Evolutionary conservation across 768 basidiomycete species (phyloP).

Genomic region (Termitomyces heimii): DNA sequence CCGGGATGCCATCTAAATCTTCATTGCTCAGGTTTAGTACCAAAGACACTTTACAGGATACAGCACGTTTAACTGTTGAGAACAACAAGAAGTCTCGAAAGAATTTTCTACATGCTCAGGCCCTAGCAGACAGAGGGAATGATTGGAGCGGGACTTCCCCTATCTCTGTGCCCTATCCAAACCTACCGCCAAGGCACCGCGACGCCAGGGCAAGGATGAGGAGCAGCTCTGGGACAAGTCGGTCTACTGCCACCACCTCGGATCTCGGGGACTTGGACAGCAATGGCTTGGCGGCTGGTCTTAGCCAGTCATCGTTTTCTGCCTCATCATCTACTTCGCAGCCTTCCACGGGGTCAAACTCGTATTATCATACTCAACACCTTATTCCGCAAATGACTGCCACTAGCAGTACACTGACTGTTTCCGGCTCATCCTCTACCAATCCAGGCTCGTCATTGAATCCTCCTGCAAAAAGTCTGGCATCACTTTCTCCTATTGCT

Average conservation of each 20-base stretch:
- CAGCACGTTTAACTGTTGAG: slow-evolving; percentile 74
- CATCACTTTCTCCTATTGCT: slow-evolving; percentile 70
- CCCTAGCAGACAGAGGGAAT: slow-evolving; percentile 55
- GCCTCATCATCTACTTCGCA: slow-evolving; percentile 61
- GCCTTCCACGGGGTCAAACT: slow-evolving; percentile 41
- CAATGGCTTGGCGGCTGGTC: slow-evolving; percentile 30
- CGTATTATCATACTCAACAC: slow-evolving; percentile 29
- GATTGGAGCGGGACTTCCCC: slow-evolving; percentile 48
- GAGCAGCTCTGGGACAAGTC: slow-evolving; percentile 77
- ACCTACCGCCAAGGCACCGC: slow-evolving; percentile 38
- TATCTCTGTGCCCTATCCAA: slow-evolving; percentile 32
- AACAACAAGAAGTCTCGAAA: slow-evolving; percentile 72
- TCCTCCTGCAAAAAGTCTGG: slow-evolving; percentile 28
- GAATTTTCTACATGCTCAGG: slow-evolving; percentile 55
- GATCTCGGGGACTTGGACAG: slow-evolving; percentile 64
- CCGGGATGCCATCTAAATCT: background rate
- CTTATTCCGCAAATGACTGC: slow-evolving; percentile 24
- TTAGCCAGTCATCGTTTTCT: slow-evolving; percentile 49
- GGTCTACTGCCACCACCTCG: slow-evolving; percentile 62
- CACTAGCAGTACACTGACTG: slow-evolving; percentile 23
- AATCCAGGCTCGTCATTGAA: slow-evolving; percentile 28
- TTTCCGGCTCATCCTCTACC: slow-evolving; percentile 26
- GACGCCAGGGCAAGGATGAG: slow-evolving; percentile 53
- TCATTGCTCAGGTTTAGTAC: slow-evolving; percentile 53
- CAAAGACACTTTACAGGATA: slow-evolving; percentile 72